Base-by-base conservation (phyloP, 192 early-diverging fungal genomes). In the Mortierella alpina region DNA sequence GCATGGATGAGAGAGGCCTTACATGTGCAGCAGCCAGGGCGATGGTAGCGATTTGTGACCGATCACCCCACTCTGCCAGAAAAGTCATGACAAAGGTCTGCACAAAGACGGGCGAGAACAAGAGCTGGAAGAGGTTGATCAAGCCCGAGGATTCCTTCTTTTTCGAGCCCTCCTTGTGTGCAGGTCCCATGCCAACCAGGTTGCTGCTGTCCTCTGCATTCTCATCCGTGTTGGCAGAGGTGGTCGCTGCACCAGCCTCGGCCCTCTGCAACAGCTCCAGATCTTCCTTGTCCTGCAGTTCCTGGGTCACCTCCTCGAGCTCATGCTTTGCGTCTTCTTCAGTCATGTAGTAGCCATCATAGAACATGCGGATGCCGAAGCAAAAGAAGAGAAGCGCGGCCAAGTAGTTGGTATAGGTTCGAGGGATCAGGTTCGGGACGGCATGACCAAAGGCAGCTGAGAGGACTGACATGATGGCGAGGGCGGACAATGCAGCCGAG, bases 21-120 rank as follows among this genome's bases (percentile, higher is more conserved):
- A 91, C 90, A 72, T 92, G 89, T n/a, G 97, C 95, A 18, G 96
- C 96, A 52, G 95, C 96, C 63, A 99, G 84, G 45, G 96, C 97
- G 77, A 99, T 96, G 2, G 97, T 98, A 4, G 96, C 93, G 67
- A 98, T 94, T 84, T 99, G 97, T 65, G 95, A 96, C 31, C 96
- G 90, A 82, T 99, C 96, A 14, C 96, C 97, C 96, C 97, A 99
- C 78, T 99, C 98, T 50, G 95, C 98, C 67, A 99, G 68, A 71
- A 99, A 99, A 48, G 96, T 98, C 73, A 99, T 78, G 44, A 96
- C 90, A 88, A 99, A 99, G 0, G 94, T 95, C 85, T 99, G 94
- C 23, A 98, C 90, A 89, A 96, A 99, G 40, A 96, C 84, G 0
- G 98, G 97, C 23, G 96, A 96, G 63, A 97, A 89, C 45, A 97